A percentile compares a stretch with the other conserved stretches of the same genome.
These are phyloP conservation scores for Pseudoscleropodium purum DNA, from an alignment of 225 moss, liverwort and hornwort genomes.

Conservation along the genomic window DNA sequence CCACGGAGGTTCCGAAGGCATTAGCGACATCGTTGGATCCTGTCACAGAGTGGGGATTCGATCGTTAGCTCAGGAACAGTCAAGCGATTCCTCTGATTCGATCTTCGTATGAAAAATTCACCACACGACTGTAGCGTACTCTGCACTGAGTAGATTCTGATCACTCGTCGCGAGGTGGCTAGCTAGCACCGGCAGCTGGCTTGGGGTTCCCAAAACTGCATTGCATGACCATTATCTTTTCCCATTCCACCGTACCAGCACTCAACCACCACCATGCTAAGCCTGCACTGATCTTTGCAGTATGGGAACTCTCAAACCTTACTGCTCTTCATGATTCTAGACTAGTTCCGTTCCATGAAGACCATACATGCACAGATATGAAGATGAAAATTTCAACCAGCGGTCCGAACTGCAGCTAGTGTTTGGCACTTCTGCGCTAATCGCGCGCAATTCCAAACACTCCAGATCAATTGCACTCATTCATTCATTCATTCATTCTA, in stretches of 20 bases:
- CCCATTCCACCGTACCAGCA: not conserved
- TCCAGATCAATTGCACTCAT: not conserved
- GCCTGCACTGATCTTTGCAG: not conserved
- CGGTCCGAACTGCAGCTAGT: not conserved
- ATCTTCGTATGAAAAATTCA: not conserved
- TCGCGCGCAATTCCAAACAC: not conserved
- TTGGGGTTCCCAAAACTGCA: not conserved
- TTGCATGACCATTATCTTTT: not conserved
- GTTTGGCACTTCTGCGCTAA: not conserved
- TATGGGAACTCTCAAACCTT: not conserved
- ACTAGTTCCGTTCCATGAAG: not conserved
- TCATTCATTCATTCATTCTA: not conserved
- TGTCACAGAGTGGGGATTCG: not conserved
- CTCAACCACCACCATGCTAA: not conserved
- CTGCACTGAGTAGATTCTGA: not conserved
- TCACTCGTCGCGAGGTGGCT: not conserved
- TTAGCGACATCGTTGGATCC: conserved; percentile 72
- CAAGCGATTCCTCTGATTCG: too few species aligned
- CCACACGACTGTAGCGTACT: not conserved
- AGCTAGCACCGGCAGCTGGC: not conserved
- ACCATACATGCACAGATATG: not conserved
- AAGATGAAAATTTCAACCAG: not conserved
- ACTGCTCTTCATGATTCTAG: not conserved
- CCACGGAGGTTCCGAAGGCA: conserved; percentile 64
- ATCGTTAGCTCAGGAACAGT: not conserved